phyloP scores from a whole-genome alignment of 805 yeast species.

The Diddensiella santjacobensis region DNA sequence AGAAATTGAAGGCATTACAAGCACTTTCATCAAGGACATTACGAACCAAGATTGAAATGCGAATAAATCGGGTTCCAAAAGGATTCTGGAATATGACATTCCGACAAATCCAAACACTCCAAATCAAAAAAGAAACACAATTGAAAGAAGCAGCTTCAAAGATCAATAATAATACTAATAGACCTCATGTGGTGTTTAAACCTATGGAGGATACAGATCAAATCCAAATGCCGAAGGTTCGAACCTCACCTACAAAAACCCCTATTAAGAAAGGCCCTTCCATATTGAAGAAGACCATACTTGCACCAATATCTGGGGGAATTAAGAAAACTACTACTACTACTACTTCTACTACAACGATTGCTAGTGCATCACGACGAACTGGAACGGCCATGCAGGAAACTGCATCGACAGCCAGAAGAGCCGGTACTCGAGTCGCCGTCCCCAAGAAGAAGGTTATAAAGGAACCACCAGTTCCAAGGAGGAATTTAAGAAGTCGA shows the following conservation, averaged over 20 bases:
- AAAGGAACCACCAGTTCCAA: not conserved
- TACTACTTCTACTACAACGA: not conserved
- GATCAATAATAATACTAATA: not conserved
- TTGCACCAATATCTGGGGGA: not conserved
- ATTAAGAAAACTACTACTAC: not conserved
- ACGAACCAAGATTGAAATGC: constrained; percentile 39
- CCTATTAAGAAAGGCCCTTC: not conserved
- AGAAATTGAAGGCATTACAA: constrained; percentile 30
- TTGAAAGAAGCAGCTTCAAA: not conserved
- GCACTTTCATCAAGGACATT: constrained; percentile 28
- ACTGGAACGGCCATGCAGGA: not conserved
- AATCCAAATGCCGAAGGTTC: constrained; percentile 2
- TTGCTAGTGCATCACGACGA: not conserved
- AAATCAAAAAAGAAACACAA: not conserved
- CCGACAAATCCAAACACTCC: constrained; percentile 30
- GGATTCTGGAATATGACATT: constrained; percentile 44
- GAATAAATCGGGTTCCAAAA: constrained; percentile 46
- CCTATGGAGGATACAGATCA: not conserved
- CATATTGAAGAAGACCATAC: not conserved
- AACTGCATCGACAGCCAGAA: not conserved
- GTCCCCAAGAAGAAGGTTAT: not conserved
- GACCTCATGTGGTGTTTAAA: not conserved
- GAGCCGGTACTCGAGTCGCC: not conserved
- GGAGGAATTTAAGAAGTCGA: not conserved
- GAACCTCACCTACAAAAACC: constrained; percentile 1